phyloP scores from a whole-genome alignment of 2,329 filamentous ascomycete genomes.

The Orbilia quercus region DNA sequence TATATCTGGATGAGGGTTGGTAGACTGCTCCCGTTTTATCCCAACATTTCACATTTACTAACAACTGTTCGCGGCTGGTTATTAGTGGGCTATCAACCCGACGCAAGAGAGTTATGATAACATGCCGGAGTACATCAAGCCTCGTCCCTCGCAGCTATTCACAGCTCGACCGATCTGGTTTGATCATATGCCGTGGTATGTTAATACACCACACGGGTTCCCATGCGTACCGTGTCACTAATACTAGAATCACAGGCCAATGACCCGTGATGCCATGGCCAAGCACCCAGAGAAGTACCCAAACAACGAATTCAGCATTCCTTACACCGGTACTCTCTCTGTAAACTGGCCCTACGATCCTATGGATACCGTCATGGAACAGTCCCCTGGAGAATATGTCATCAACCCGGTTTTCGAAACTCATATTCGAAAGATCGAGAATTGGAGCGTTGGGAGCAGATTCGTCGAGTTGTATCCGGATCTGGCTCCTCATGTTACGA shows the following conservation, averaged over 20 bases:
- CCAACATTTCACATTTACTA: not conserved
- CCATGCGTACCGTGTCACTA: slow-evolving; percentile 71
- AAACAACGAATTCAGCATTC: slow-evolving; percentile 85
- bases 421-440: slow-evolving; percentile 78
- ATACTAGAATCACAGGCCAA: slow-evolving; percentile 57
- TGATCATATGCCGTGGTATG: slow-evolving; percentile 78
- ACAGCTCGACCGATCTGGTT: slow-evolving; percentile 81
- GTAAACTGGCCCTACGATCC: slow-evolving; percentile 87
- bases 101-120: slow-evolving; percentile 82
- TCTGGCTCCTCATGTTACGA: slow-evolving; percentile 62
- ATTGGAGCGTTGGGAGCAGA: slow-evolving; percentile 80
- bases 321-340: slow-evolving; percentile 78
- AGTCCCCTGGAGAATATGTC: slow-evolving; percentile 72
- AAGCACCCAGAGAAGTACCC: slow-evolving; percentile 67
- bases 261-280: slow-evolving; percentile 36
- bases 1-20: slow-evolving; percentile 75
- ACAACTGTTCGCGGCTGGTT: not conserved
- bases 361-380: slow-evolving; percentile 74
- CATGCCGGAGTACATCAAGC: slow-evolving; percentile 78
- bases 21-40: slow-evolving; percentile 57
- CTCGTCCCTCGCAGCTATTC: slow-evolving; percentile 74
- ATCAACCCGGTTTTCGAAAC: slow-evolving; percentile 89
- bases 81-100: slow-evolving; percentile 81
- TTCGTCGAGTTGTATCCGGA: slow-evolving; percentile 75
- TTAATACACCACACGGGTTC: not conserved